Conservation (phyloP, 2,329 filamentous ascomycete genomes). For the Gyromitra esculenta region DNA sequence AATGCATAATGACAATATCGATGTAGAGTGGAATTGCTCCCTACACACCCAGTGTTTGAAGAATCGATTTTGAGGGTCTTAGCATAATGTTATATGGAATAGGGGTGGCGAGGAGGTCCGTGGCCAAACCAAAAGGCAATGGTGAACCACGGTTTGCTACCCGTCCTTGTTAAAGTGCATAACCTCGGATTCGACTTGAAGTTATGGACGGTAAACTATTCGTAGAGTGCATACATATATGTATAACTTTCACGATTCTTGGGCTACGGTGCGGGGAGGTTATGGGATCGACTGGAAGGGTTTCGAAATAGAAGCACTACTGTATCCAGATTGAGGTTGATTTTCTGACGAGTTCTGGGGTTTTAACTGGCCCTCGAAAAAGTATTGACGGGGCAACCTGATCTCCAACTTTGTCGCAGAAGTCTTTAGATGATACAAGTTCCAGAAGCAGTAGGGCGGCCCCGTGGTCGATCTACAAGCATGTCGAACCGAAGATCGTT, state of each 20-base stretch:
- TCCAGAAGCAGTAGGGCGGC: constrained; percentile 20
- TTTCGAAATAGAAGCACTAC: constrained; percentile 7
- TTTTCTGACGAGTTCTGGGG: not conserved
- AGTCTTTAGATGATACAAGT: constrained; percentile 36
- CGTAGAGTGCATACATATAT: not conserved
- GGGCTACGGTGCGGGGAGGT: not conserved
- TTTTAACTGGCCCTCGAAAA: not conserved
- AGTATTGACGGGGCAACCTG: constrained; percentile 3
- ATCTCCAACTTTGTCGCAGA: constrained; percentile 23
- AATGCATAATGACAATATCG: constrained; percentile 27
- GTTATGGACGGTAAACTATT: not conserved
- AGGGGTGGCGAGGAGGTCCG: constrained; percentile 5
- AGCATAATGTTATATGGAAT: constrained; percentile 8
- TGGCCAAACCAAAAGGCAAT: not conserved
- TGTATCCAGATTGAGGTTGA: not conserved
- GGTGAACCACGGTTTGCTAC: constrained; percentile 13
- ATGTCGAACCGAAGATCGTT: constrained; percentile 41
- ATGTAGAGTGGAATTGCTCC: not conserved
- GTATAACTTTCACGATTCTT: not conserved
- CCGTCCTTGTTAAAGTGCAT: not conserved
- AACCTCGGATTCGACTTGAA: not conserved
- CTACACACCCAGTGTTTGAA: constrained; percentile 5
- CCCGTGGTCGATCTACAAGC: constrained; percentile 27
- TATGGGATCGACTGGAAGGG: not conserved
- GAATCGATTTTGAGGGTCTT: constrained; percentile 12